Evolutionary conservation across 192 early-diverging fungal genomes (phyloP).

Genomic region (Pilaira anomala): DNA sequence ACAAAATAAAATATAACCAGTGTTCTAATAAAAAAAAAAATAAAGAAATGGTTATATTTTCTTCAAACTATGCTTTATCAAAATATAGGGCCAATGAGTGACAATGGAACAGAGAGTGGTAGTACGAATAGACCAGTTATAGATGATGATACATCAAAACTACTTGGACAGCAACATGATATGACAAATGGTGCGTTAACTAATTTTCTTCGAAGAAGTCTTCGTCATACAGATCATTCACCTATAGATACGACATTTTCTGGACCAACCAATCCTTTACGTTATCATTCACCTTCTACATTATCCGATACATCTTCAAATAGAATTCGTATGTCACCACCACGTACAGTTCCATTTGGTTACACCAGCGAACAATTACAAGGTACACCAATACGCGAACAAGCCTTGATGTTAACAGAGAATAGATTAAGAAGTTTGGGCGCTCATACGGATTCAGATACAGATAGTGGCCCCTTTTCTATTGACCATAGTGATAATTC

Average conservation of each 20-base stretch:
- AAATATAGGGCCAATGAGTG: too few species aligned
- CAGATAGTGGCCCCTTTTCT: too few species aligned
- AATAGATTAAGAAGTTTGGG: background rate
- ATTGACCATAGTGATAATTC: too few species aligned
- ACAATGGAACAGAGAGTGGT: too few species aligned
- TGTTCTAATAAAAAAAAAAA: background rate
- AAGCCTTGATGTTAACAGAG: conserved; percentile 31
- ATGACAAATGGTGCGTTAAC: background rate
- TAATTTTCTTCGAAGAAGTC: conserved; percentile 3
- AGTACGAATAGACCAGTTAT: background rate
- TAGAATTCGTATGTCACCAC: conserved; percentile 24
- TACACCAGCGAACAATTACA: conserved; percentile 23
- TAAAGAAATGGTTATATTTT: background rate
- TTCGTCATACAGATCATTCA: conserved; percentile 5
- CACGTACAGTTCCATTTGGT: conserved; percentile 35
- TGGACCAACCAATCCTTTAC: background rate
- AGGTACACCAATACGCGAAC: conserved; percentile 30
- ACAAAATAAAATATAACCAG: background rate
- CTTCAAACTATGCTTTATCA: background rate
- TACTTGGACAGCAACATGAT: background rate
- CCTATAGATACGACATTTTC: background rate
- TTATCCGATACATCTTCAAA: conserved; percentile 2
- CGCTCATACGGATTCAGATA: too few species aligned
- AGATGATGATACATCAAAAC: background rate
- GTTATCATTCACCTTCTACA: background rate